Conservation (phyloP, 176 grass and related monocot species). For the Triticum aestivum region DNA sequence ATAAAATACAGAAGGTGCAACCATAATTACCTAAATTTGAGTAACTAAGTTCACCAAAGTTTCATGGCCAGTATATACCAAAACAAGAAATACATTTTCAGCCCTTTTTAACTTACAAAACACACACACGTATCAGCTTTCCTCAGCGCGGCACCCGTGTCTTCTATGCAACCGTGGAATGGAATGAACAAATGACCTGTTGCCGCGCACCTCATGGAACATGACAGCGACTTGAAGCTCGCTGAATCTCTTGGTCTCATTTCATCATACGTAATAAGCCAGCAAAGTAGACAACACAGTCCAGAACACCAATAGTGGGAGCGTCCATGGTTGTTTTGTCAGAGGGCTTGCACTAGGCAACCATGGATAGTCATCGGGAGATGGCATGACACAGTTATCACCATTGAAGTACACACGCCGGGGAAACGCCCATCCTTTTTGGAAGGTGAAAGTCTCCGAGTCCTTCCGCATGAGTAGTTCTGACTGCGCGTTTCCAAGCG, state of each 20-base stretch:
- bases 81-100: constrained; percentile 73
- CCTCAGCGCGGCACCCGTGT: constrained; percentile 16
- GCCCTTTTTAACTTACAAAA: constrained; percentile 52
- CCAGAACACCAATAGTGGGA: constrained; percentile 52
- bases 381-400: constrained; percentile 88
- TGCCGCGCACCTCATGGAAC: constrained; percentile 35
- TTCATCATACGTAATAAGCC: constrained; percentile 54
- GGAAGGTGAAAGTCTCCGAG: constrained; percentile 54
- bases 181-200: constrained; percentile 37
- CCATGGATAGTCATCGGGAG: constrained; percentile 75
- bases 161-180: constrained; percentile 35
- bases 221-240: constrained; percentile 37
- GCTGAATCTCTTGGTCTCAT: background rate
- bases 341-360: constrained; percentile 68
- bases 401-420: constrained; percentile 84
- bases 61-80: constrained; percentile 57
- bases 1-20: constrained; percentile 67
- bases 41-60: constrained; percentile 61
- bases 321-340: constrained; percentile 55
- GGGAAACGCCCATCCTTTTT: constrained; percentile 89
- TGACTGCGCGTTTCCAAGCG: constrained; percentile 69
- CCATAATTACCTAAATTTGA: constrained; percentile 59
- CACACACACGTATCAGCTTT: constrained; percentile 42
- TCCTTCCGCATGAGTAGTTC: constrained; percentile 80
- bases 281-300: constrained; percentile 55